A percentile compares a stretch with the other conserved stretches of the same genome.
These are phyloP conservation scores for Chloropicon primus DNA, from an alignment of 139 green algal species.

Conservation along the genomic window DNA sequence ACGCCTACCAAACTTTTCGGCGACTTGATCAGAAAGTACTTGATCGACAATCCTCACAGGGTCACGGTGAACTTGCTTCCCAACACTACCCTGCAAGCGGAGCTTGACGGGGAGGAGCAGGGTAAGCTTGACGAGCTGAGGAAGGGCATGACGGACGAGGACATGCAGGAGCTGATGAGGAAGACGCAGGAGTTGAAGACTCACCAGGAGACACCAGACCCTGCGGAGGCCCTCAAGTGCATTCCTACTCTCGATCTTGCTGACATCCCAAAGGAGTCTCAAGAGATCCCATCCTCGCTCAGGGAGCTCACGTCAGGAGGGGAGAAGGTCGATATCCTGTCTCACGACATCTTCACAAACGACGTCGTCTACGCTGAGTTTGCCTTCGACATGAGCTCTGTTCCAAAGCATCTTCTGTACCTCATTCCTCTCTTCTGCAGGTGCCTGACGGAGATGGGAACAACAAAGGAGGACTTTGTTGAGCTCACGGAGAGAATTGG, in stretches of 20 bases:
- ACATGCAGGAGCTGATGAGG: slow-evolving; percentile 44
- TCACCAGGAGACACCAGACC: slow-evolving; percentile 88
- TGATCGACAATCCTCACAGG: slow-evolving; percentile 81
- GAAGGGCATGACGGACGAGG: slow-evolving; percentile 30
- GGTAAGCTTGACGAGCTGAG: slow-evolving; percentile 30
- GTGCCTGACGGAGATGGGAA: slow-evolving; percentile 77
- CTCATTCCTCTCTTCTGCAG: slow-evolving; percentile 95
- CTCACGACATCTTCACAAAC: slow-evolving; percentile 97
- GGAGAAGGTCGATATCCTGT: slow-evolving; percentile 34
- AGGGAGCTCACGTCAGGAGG: slow-evolving; percentile 5
- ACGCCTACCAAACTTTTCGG: slow-evolving; percentile 39
- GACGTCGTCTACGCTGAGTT: slow-evolving; percentile 93
- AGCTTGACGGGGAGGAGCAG: slow-evolving; percentile 60
- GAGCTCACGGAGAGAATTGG: slow-evolving; percentile 93
- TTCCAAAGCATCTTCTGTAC: slow-evolving; percentile 74
- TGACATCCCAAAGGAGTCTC: slow-evolving; percentile 77
- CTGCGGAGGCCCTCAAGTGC: slow-evolving; percentile 67
- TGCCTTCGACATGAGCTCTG: slow-evolving; percentile 34
- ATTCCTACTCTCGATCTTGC: slow-evolving; percentile 63
- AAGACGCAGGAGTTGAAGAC: slow-evolving; percentile 69
- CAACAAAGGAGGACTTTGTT: slow-evolving; percentile 69
- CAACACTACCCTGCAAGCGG: slow-evolving; percentile 16
- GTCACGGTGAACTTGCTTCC: slow-evolving; percentile 72
- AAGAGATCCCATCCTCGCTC: slow-evolving; percentile 60
- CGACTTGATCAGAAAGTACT: slow-evolving; percentile 71